Base-by-base conservation (phyloP, 805 yeast species). In the Pichia deserticola region DNA sequence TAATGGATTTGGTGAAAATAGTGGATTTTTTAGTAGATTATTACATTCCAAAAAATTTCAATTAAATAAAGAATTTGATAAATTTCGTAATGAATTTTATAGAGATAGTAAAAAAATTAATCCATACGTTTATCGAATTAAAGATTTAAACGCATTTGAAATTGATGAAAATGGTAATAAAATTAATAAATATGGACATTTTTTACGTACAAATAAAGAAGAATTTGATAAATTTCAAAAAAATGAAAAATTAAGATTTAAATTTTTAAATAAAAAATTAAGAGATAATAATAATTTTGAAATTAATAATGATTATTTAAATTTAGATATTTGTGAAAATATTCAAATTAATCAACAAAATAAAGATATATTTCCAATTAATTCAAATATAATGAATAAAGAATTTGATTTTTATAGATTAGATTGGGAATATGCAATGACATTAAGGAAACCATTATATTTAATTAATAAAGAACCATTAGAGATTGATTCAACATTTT, bases 371-470 rank as follows among this genome's bases (percentile, higher is more conserved):
- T 43, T 35, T 5, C n/a, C 29, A 28, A 9, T 36, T 7, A 42
- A 30, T 12, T 78, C 84, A 0, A 61, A 62, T 1, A 64, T 71
- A 40, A 67, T 77, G 45, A 53, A 57, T 4, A 67, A 70, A 65
- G 60, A 63, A 40, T 36, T 51, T 1, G 60, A 64, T n/a, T 59
- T 79, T 2, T 81, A 79, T 56, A 65, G 67, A 40, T 59, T 75
- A 5, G 82, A 80, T 52, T 51, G 68, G 40, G 56, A 62, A 13
- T 77, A 68, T 60, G 56, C 56, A 15, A 56, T 65, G 5, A 69
- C 78, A 1, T 60, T 82, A 27, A 55, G 68, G 1, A 64, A 69
- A 48, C 84, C 86, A 3, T 30, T 50, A 0, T 66, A 76, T 56
- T 53, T 63, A 48, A 25, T 48, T 4, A 47, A 54, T 5, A 53